Evolutionary conservation across 352 stramenopile species (phyloP), one percentile per base, ranked within the genome.

Genomic region (Globisporangium middletonii): DNA sequence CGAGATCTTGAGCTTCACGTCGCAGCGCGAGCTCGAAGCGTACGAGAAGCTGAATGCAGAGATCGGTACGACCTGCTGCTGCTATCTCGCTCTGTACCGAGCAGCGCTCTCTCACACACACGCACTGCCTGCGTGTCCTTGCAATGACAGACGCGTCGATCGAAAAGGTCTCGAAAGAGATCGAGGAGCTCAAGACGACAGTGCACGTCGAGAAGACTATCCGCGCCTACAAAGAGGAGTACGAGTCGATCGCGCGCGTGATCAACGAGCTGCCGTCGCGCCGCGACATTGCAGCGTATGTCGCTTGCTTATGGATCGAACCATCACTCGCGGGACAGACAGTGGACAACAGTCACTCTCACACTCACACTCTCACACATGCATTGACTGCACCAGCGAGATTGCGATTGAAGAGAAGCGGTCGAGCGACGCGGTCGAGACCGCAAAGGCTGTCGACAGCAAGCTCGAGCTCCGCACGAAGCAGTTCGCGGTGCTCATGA

Each of bases 151-250:
- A 95, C 55, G 66, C 69, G 13, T 84, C 68, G 16, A 88, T 95
- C 53, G 53, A 49, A 33, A 83, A 80, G 43, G 83, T 83, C 26
- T 64, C 72, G 6, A 67, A 63, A 33, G 82, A 94, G 61, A 95
- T 95, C 43, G 74, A 93, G 50, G 60, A 83, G 50, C 78, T 95
- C 47, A 89, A 92, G 68, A 55, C 61, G 13, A 84, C 86, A 33
- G 79, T 95, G 53, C 75, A 81, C 44, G 71, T 81, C 27, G 83
- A 95, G 56, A 88, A 84, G 61, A 83, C 68, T 0, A 68, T 94
- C 19, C 79, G 83, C 8, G 76, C 75, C 33, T 94, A 94, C 65
- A 95, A 95, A 59, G 83, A 95, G 60, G 86, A 94, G 62, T 95
- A 95, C 67, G 86, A 95, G 62, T 89, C 80, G 18, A 84, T 91